phyloP scores from a whole-genome alignment of 2,329 filamentous ascomycete genomes.

The Thermothelomyces thermophilus region DNA sequence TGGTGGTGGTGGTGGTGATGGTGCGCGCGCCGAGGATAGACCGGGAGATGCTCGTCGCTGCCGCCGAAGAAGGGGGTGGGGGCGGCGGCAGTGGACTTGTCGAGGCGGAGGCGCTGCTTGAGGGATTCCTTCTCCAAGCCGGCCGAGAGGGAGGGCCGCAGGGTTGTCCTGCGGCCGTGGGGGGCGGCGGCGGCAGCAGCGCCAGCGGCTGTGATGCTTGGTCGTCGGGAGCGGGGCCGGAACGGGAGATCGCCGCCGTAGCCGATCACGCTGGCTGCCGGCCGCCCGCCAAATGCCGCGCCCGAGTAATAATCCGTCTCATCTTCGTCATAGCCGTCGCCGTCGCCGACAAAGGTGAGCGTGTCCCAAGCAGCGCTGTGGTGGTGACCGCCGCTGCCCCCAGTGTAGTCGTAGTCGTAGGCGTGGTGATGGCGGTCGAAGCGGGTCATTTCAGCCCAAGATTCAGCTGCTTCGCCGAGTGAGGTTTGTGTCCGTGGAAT shows the following conservation, averaged over 20 bases:
- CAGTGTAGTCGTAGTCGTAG: conserved; percentile 9
- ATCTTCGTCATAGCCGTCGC: conserved; percentile 1
- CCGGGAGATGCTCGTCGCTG: not conserved
- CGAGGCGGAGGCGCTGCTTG: conserved; percentile 15
- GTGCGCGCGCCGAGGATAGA: no score
- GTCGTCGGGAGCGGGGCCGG: not conserved
- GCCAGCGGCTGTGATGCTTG: not conserved
- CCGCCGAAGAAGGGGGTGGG: not conserved
- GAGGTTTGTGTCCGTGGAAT: no score
- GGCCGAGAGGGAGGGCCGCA: not conserved
- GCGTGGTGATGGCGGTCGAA: conserved; percentile 4
- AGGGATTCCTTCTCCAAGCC: conserved; percentile 6
- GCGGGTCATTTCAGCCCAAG: conserved; percentile 6
- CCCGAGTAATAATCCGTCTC: not conserved
- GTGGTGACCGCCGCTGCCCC: not conserved
- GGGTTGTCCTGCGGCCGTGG: not conserved
- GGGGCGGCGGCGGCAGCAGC: not conserved
- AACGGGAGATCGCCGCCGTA: conserved; percentile 4
- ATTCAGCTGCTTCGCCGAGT: not conserved
- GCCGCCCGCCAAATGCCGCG: not conserved
- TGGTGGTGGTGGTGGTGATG: not conserved
- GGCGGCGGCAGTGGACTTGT: no score
- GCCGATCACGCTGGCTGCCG: conserved; percentile 7
- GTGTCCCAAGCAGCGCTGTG: conserved; percentile 2
- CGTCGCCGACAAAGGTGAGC: conserved; percentile 3